phyloP scores from a whole-genome alignment of 2,329 filamentous ascomycete species.

The Fusarium pseudograminearum region DNA sequence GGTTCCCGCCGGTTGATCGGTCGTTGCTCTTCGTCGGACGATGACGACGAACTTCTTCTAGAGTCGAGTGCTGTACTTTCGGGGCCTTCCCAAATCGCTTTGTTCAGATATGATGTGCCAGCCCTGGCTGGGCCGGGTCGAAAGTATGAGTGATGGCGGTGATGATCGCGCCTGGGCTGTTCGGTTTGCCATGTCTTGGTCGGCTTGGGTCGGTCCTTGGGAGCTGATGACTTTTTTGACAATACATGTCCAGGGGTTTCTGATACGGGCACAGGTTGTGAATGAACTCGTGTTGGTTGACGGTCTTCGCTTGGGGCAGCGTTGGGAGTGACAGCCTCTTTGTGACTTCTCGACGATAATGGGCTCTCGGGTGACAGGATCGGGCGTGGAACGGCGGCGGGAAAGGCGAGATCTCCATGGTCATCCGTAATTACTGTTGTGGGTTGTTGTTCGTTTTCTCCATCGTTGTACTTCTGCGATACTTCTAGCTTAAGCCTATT shows the following conservation, averaged over 20 bases:
- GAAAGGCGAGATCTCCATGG: slow-evolving; percentile 31
- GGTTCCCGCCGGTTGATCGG: slow-evolving; percentile 1
- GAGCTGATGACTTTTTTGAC: slow-evolving; percentile 8
- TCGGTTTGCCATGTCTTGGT: slow-evolving; percentile 41
- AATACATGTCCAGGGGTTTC: background rate
- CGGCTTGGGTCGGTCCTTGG: slow-evolving; percentile 31
- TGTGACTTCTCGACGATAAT: slow-evolving; percentile 17
- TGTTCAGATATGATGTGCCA: slow-evolving; percentile 41
- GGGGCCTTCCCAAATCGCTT: slow-evolving; percentile 37
- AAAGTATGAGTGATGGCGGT: slow-evolving; percentile 22
- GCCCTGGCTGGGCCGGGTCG: slow-evolving; percentile 38
- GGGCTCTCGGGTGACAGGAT: slow-evolving; percentile 32
- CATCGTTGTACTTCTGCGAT: slow-evolving; percentile 19
- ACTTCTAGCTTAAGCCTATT: slow-evolving; percentile 27
- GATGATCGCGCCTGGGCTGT: slow-evolving; percentile 24
- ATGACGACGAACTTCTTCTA: slow-evolving; percentile 32
- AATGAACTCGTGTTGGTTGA: slow-evolving; percentile 6
- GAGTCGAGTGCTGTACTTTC: slow-evolving; percentile 5
- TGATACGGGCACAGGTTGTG: slow-evolving; percentile 13
- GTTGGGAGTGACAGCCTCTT: slow-evolving; percentile 1
- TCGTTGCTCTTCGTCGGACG: slow-evolving; percentile 20
- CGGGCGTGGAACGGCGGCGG: slow-evolving; percentile 25
- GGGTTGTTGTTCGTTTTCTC: slow-evolving; percentile 5
- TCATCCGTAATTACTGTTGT: slow-evolving; percentile 26
- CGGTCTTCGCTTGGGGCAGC: background rate